Conservation (phyloP, 352 stramenopile species). For the Globisporangium ultimum region DNA sequence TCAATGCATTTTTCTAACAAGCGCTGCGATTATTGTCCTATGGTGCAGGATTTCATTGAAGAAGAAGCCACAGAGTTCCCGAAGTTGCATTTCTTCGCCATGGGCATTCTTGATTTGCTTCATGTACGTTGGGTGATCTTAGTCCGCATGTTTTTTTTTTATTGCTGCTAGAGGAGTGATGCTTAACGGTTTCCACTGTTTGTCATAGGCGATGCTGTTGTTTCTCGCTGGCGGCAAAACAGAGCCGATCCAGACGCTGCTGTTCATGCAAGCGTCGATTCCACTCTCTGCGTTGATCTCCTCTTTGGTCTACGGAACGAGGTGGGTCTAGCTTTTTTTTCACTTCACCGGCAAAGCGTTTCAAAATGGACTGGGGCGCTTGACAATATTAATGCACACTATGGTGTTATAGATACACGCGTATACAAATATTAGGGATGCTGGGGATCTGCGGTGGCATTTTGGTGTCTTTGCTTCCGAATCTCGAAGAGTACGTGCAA, state of each 20-base stretch:
- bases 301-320: constrained; percentile 45
- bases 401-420: constrained; percentile 51
- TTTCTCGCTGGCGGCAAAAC: constrained; percentile 82
- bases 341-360: not conserved
- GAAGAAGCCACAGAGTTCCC: constrained; percentile 84
- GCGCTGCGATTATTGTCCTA: not conserved
- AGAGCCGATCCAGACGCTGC: constrained; percentile 76
- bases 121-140: constrained; percentile 37
- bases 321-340: constrained; percentile 20
- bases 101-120: constrained; percentile 78
- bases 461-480: constrained; percentile 71
- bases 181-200: not conserved
- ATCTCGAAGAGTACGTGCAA: constrained; percentile 64
- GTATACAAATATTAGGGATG: constrained; percentile 68
- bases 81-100: constrained; percentile 86
- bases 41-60: constrained; percentile 73
- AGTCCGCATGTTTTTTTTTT: not conserved
- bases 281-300: constrained; percentile 68
- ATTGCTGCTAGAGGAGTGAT: not conserved
- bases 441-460: constrained; percentile 62
- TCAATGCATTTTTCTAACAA: not conserved
- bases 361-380: not conserved
- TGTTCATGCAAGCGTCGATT: constrained; percentile 85
- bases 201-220: constrained; percentile 66
- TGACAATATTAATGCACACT: constrained; percentile 3